Conservation (phyloP, 176 grass and related monocot species). For the Hsuehochloa calcarea region DNA sequence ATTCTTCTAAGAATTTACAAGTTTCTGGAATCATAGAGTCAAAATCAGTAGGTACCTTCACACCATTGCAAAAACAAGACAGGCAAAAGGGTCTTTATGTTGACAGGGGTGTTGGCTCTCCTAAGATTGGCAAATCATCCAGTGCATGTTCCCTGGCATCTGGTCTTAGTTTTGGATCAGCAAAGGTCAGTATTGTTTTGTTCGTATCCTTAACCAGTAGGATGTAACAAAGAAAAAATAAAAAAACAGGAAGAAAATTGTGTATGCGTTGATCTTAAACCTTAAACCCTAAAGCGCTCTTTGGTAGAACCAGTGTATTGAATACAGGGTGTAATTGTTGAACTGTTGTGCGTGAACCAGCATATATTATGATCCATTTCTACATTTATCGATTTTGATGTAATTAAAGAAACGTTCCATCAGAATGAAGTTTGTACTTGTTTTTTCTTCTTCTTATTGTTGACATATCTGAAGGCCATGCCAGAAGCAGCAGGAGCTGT, state of each 20-base stretch:
- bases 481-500: conserved; percentile 97
- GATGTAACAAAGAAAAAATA: neutral
- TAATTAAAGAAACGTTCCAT: conserved; percentile 18
- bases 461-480: conserved; percentile 67
- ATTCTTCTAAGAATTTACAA: conserved; percentile 46
- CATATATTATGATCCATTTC: conserved; percentile 2
- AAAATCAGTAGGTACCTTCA: conserved; percentile 85
- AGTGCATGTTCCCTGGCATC: conserved; percentile 64
- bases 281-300: neutral
- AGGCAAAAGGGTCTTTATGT: conserved; percentile 72
- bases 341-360: neutral
- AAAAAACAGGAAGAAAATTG: neutral
- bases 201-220: conserved; percentile 18
- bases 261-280: neutral
- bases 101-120: conserved; percentile 87
- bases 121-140: conserved; percentile 75
- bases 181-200: conserved; percentile 43
- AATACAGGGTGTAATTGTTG: neutral
- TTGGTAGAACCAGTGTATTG: neutral
- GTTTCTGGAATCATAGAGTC: conserved; percentile 64
- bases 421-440: conserved; percentile 20
- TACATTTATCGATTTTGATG: neutral
- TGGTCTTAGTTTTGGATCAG: conserved; percentile 71
- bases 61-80: conserved; percentile 73
- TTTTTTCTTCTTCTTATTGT: conserved; percentile 30